Evolutionary conservation across 2,329 filamentous ascomycete genomes (phyloP), one percentile per base, ranked within the genome.

Genomic region (Penicillium sclerotiorum): DNA sequence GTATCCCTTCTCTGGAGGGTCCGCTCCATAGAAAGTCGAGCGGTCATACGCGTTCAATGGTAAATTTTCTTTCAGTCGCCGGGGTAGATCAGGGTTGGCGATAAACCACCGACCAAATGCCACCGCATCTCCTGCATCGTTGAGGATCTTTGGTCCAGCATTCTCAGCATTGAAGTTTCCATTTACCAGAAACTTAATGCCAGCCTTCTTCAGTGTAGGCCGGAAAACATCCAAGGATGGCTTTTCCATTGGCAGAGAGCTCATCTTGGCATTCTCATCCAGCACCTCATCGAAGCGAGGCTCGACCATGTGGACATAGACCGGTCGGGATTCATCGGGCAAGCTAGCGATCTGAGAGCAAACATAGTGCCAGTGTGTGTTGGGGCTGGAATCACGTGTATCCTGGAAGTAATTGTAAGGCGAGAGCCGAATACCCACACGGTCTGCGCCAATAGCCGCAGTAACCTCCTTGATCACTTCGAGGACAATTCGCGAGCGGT

Each of bases 321-420:
- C 63, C 1, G 73, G 74, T 3, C 70, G 63, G n/a, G 71, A 61
- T 1, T 52, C 49, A 4, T 53, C 56, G 0, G 72, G 64, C 1
- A 77, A 58, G 13, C 47, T 53, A 1, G 69, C 73, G 15, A 77
- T 73, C 55, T 71, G 64, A 28, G 67, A 60, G 55, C 75, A 78
- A 5, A 80, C 62, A 27, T 74, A 66, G 4, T 70, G 65, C 74
- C 78, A 80, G 60, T 77, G 69, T 23, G 63, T 59, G 49, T 72
- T 72, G 2, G 75, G 75, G 46, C 73, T 69, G 18, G 73, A 73
- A 56, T 77, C 75, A 45, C 70, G 69, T 56, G 64, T 79, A 25
- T 77, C 78, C 52, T 88, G 82, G 69, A 84, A 88, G 0, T 69
- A 68, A 42, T 77, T 80, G 71, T 79, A 87, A 0, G 85, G 86